Evolutionary conservation across 257 asterid genomes (phyloP).

Genomic region (Euphrasia confusa): DNA sequence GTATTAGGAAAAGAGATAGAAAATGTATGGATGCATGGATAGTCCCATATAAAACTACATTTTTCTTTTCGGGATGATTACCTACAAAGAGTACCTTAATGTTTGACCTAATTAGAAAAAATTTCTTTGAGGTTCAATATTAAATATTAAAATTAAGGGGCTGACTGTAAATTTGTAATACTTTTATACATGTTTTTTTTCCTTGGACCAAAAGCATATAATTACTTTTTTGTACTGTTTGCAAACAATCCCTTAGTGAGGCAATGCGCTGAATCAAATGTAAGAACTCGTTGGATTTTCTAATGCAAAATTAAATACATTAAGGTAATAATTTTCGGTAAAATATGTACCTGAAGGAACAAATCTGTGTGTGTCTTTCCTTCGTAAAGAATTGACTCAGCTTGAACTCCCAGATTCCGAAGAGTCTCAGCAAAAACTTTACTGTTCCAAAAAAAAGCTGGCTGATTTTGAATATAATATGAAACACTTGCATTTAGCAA

Average conservation of each 20-base stretch:
- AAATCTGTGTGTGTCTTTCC: conserved; percentile 95
- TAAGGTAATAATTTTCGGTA: neutral
- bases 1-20: neutral
- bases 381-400: conserved; percentile 74
- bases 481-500: too few relatives aligned
- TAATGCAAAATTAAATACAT: neutral
- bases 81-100: too few relatives aligned
- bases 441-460: conserved; percentile 32
- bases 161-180: too few relatives aligned
- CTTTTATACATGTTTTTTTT: too few relatives aligned
- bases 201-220: neutral
- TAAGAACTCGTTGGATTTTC: neutral
- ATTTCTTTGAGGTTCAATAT: too few relatives aligned
- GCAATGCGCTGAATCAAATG: too few relatives aligned
- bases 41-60: too few relatives aligned
- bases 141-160: too few relatives aligned
- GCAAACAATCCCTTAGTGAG: too few relatives aligned
- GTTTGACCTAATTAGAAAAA: too few relatives aligned
- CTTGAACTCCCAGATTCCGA: conserved; percentile 62
- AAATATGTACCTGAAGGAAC: conserved; percentile 68
- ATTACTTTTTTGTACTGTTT: neutral
- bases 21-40: neutral
- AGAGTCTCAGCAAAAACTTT: conserved; percentile 76
- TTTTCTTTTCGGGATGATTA: neutral
- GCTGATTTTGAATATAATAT: too few relatives aligned